Evolutionary conservation across 495 filamentous ascomycete species (phyloP).

Genomic region (Aspergillus olivimuriae): DNA sequence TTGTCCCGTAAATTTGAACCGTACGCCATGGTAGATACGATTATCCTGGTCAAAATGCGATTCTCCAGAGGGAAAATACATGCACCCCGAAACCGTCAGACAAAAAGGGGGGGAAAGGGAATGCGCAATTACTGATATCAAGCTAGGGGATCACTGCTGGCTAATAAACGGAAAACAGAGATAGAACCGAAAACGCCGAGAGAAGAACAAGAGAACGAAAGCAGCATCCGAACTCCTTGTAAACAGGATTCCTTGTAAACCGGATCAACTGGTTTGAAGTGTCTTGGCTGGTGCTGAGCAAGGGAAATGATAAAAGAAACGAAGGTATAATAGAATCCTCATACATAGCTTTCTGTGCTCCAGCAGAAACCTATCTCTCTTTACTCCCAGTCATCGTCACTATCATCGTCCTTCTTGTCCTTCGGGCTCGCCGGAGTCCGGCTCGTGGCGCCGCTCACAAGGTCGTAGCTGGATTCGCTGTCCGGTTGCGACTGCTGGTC

Average conservation of each 20-base stretch:
- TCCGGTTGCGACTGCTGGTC: constrained; percentile 79
- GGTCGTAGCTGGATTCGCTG: constrained; percentile 89
- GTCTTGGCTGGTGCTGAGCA: no score
- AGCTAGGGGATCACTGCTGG: neutral
- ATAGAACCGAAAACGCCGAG: constrained; percentile 5
- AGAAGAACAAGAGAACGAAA: neutral
- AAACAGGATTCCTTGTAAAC: no score
- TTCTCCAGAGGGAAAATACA: neutral
- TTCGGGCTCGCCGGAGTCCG: constrained; percentile 72
- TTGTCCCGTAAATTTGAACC: no score
- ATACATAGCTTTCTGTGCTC: neutral
- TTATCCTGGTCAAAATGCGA: no score
- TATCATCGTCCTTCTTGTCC: constrained; percentile 54
- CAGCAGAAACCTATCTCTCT: neutral
- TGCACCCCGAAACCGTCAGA: neutral
- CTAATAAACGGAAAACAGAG: neutral
- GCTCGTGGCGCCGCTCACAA: constrained; percentile 81
- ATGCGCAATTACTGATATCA: neutral
- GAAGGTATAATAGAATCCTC: no score
- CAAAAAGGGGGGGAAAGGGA: neutral
- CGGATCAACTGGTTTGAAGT: no score
- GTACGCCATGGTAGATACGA: no score
- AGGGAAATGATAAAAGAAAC: neutral
- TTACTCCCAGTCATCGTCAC: constrained; percentile 82
- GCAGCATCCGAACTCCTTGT: neutral